Evolutionary conservation across 2,329 filamentous ascomycete species (phyloP).

Genomic region (Raffaelea ambrosiae): DNA sequence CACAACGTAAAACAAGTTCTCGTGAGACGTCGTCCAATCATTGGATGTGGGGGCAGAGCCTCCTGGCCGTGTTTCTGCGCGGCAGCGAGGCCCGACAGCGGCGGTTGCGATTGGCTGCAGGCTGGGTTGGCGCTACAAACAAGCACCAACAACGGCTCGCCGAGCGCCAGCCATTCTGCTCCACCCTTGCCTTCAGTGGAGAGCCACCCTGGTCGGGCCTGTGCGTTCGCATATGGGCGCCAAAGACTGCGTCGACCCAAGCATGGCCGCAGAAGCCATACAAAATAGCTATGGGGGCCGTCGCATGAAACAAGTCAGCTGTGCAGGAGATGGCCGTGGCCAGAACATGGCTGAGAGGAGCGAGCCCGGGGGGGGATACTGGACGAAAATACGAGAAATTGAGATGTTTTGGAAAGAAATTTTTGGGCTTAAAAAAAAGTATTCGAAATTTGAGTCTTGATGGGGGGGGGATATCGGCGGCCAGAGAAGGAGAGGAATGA

Average conservation of each 20-base stretch:
- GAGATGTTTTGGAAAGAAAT: not conserved
- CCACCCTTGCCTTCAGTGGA: too few relatives aligned
- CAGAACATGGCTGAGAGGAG: too few relatives aligned
- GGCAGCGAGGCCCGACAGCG: not conserved
- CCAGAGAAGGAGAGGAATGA: too few relatives aligned
- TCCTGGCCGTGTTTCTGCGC: not conserved
- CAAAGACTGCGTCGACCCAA: too few relatives aligned
- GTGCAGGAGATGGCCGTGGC: too few relatives aligned
- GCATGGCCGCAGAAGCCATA: not conserved
- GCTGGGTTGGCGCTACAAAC: not conserved
- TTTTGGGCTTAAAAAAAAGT: not conserved
- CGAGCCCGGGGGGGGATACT: too few relatives aligned
- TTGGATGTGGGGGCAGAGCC: not conserved
- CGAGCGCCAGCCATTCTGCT: not conserved
- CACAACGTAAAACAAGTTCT: not conserved
- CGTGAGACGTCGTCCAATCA: not conserved
- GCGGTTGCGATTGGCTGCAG: not conserved
- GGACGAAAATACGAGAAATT: not conserved
- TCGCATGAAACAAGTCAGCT: too few relatives aligned
- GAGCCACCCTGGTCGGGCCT: too few relatives aligned
- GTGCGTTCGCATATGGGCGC: too few relatives aligned
- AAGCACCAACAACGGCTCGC: not conserved
- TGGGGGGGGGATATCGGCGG: not conserved
- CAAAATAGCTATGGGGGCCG: too few relatives aligned
- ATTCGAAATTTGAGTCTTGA: not conserved